Base-by-base conservation (phyloP, 768 basidiomycete species). In the Mycena latifolia region DNA sequence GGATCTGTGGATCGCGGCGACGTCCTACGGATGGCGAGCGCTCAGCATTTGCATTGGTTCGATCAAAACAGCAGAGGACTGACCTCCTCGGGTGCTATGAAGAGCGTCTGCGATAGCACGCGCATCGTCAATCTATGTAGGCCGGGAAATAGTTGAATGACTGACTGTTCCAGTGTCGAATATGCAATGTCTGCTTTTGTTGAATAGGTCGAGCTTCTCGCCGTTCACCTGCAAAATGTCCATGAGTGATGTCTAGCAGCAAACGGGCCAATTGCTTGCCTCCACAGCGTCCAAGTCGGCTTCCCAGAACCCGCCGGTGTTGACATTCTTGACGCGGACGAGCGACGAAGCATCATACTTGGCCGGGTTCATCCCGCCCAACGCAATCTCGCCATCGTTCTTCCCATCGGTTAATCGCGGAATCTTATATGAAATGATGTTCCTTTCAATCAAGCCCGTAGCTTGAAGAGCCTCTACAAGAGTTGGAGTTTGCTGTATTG, bases 401-500 rank as follows among this genome's bases (percentile, higher is more conserved):
- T 77, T 73, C 61, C 80, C 77, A 69, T 90, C 88, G 14, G 84
- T 78, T 37, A 89, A 73, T 60, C 92, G 88, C 0, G 89, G 81
- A 55, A 93, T 85, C 75, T 89, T 90, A 82, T 84, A 91, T n/a
- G 89, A 90, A 5, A 85, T 81, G 69, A 92, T 87, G 1, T 88
- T 83, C 4, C 81, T 75, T 14, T 74, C 70, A 67, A 92, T 86
- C 48, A 83, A 76, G 33, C 85, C 85, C 2, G 77, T 76, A 24
- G 74, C 52, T 2, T 82, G 84, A 22, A 93, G 80, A 3, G 86
- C 75, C 73, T 90, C 88, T 45, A 89, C 81, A 6, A 89, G 85
- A 0, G 90, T 91, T 10, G 76, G 78, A 4, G 83, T 81, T 46
- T 73, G 57, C 69, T 92, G 85, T 63, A 86, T 73, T 10, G 90